Conservation (phyloP, 495 filamentous ascomycete genomes). For the Ramalina intermedia region DNA sequence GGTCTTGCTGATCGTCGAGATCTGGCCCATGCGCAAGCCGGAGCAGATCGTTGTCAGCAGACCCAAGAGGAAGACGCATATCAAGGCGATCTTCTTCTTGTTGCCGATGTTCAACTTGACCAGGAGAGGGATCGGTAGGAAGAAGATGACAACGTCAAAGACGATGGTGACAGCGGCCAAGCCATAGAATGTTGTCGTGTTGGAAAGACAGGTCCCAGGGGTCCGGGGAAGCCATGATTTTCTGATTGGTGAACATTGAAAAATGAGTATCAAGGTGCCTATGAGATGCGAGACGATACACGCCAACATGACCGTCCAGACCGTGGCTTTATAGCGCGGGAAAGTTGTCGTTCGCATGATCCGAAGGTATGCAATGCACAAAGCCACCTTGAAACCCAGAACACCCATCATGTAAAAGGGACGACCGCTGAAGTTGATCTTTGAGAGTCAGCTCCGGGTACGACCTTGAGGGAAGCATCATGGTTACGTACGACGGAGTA, state of each 20-base stretch:
- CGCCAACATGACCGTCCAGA: constrained; percentile 30
- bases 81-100: constrained; percentile 36
- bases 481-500: constrained; percentile 24
- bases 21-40: constrained; percentile 38
- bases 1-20: constrained; percentile 35
- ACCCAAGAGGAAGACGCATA: constrained; percentile 40
- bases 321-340: constrained; percentile 28
- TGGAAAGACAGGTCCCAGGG: constrained; percentile 32
- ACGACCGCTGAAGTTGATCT: constrained; percentile 40
- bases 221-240: constrained; percentile 31
- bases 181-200: constrained; percentile 36
- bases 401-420: constrained; percentile 46
- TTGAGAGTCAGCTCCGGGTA: neutral
- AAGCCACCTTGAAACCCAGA: constrained; percentile 42
- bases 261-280: constrained; percentile 34
- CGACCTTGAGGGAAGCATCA: too few relatives aligned
- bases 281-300: constrained; percentile 34
- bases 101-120: constrained; percentile 34
- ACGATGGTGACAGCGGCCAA: constrained; percentile 38
- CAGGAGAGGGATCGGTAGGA: constrained; percentile 40
- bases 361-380: constrained; percentile 42
- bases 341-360: constrained; percentile 35
- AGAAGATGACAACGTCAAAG: constrained; percentile 36
- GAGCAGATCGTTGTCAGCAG: constrained; percentile 46
- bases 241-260: constrained; percentile 37